Evolutionary conservation across 2,329 filamentous ascomycete genomes (phyloP).

Genomic region (Hymenoscyphus infarciens): DNA sequence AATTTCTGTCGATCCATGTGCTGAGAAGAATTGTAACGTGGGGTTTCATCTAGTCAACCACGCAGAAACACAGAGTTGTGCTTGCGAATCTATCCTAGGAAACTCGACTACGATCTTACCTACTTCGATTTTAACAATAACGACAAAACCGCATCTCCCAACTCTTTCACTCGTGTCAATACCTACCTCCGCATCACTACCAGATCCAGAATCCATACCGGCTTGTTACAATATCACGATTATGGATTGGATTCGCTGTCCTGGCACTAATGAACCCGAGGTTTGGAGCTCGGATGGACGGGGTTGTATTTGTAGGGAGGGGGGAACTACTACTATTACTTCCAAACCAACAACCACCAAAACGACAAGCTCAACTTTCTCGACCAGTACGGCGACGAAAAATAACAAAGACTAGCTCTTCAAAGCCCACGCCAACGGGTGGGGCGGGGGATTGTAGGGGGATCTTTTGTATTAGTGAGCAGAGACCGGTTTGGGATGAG

Average conservation of each 20-base stretch:
- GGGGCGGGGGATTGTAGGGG: not conserved
- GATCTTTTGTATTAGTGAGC: constrained; percentile 3
- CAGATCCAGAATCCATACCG: not conserved
- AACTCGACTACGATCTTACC: not conserved
- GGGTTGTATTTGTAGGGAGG: constrained; percentile 15
- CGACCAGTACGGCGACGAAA: not conserved
- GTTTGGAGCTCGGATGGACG: not conserved
- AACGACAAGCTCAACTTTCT: not conserved
- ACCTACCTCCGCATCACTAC: not conserved
- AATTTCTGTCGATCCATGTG: not conserved
- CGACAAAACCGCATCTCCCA: not conserved
- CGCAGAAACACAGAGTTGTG: not conserved
- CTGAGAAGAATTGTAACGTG: not conserved
- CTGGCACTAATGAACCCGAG: not conserved
- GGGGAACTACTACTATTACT: constrained; percentile 7
- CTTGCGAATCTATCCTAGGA: not conserved
- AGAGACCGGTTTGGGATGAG: constrained; percentile 5
- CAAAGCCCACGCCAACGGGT: not conserved
- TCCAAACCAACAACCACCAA: not conserved
- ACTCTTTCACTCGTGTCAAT: not conserved
- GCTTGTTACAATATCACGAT: constrained; percentile 4
- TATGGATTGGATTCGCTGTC: not conserved
- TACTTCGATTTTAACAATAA: not conserved
- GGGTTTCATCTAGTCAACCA: not conserved
- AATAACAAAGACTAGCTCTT: too few relatives aligned